Conservation (phyloP, 306 rosid genomes). For the Medicago truncatula region MtrunA17r5.0-ANR NC_053044.1:52068001-52068500, state of each 20-base stretch:
- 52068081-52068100: neutral
- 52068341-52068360: constrained; percentile 88
- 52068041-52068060: constrained; percentile 63
- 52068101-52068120: neutral
- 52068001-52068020: constrained; percentile 98
- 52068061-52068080: neutral
- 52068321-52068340: constrained; percentile 71
- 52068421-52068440: constrained; percentile 78
- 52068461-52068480: constrained; percentile 81
- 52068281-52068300: constrained; percentile 78
- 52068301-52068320: constrained; percentile 83
- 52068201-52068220: constrained; percentile 98
- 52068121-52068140: neutral
- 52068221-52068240: constrained; percentile 81
- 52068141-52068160: neutral
- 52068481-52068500: constrained; percentile 99
- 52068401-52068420: constrained; percentile 64
- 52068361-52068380: constrained; percentile 87
- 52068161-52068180: neutral
- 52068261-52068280: constrained; percentile 84
- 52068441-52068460: constrained; percentile 84
- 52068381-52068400: constrained; percentile 79
- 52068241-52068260: constrained; percentile 85
- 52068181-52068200: neutral
- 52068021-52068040: constrained; percentile 93